These are phyloP conservation scores for Rhizopus arrhizus DNA, from an alignment of 371 early-diverging fungal species.

Conservation along the genomic window DNA sequence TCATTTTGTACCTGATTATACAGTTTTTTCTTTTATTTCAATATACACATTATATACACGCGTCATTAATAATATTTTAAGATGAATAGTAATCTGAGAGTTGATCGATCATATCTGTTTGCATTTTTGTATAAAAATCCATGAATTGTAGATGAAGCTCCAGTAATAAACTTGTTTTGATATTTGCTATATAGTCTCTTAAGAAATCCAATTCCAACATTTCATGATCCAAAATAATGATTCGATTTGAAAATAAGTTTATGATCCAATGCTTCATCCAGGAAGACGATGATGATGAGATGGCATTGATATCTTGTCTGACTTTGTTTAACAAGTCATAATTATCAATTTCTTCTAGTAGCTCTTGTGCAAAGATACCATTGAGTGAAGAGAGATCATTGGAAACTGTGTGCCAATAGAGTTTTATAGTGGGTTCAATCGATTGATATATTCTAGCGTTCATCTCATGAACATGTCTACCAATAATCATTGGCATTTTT, in stretches of 20 bases:
- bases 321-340: constrained; percentile 17
- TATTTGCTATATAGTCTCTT: constrained; percentile 10
- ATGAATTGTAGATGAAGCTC: constrained; percentile 24
- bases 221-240: neutral
- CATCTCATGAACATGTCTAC: constrained; percentile 28
- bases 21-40: neutral
- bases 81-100: neutral
- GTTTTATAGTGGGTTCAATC: constrained; percentile 14
- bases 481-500: constrained; percentile 22
- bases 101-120: constrained; percentile 16
- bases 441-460: constrained; percentile 16
- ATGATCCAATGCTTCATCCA: neutral
- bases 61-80: too few relatives aligned
- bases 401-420: constrained; percentile 13
- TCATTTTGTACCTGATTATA: too few relatives aligned
- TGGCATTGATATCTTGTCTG: constrained; percentile 7
- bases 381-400: constrained; percentile 22
- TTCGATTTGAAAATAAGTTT: neutral
- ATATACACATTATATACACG: neutral
- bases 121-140: constrained; percentile 16
- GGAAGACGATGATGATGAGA: neutral
- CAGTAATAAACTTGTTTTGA: constrained; percentile 18
- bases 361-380: constrained; percentile 14
- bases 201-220: constrained; percentile 13
- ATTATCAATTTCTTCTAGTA: constrained; percentile 16